Percentiles rank a stretch among this genome's conserved stretches.
These are phyloP conservation scores for Cercophora scortea DNA, from an alignment of 495 filamentous ascomycete genomes.

Conservation along the genomic window DNA sequence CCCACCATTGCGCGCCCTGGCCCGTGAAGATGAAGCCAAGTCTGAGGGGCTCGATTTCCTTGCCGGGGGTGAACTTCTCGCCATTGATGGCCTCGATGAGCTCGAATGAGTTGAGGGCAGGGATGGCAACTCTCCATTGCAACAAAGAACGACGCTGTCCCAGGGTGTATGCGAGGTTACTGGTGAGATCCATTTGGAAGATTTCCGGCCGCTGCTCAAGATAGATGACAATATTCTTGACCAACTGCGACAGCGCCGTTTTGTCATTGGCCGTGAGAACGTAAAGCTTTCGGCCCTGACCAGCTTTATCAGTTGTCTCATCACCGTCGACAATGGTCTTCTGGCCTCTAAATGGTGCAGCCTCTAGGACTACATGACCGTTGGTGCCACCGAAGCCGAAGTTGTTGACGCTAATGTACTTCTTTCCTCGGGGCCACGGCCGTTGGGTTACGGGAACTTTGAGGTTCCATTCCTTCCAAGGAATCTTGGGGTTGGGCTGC, in stretches of 20 bases:
- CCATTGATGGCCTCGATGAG: constrained; percentile 37
- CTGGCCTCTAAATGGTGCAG: constrained; percentile 14
- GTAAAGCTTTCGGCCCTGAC: constrained; percentile 32
- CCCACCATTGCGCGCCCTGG: constrained; percentile 47
- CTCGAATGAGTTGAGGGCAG: constrained; percentile 35
- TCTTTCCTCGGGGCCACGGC: constrained; percentile 27
- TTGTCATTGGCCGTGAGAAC: constrained; percentile 42
- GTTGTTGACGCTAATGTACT: constrained; percentile 35
- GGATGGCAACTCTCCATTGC: constrained; percentile 34
- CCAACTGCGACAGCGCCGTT: constrained; percentile 23
- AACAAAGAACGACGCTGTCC: constrained; percentile 31
- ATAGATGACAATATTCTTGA: constrained; percentile 40
- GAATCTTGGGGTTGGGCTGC: constrained; percentile 44
- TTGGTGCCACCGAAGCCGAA: constrained; percentile 47
- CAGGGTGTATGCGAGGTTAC: constrained; percentile 35
- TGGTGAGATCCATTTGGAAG: constrained; percentile 32
- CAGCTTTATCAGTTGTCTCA: constrained; percentile 15
- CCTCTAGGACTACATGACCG: constrained; percentile 48
- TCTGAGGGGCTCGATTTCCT: constrained; percentile 28
- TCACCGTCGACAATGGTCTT: constrained; percentile 8
- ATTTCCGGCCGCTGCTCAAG: constrained; percentile 40
- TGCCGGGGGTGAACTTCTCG: constrained; percentile 23
- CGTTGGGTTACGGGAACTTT: constrained; percentile 29
- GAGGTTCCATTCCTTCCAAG: constrained; percentile 37
- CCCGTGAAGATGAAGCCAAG: constrained; percentile 36